These are phyloP conservation scores for Schwanniomyces occidentalis DNA, from an alignment of 805 yeast species.

Conservation along the genomic window DNA sequence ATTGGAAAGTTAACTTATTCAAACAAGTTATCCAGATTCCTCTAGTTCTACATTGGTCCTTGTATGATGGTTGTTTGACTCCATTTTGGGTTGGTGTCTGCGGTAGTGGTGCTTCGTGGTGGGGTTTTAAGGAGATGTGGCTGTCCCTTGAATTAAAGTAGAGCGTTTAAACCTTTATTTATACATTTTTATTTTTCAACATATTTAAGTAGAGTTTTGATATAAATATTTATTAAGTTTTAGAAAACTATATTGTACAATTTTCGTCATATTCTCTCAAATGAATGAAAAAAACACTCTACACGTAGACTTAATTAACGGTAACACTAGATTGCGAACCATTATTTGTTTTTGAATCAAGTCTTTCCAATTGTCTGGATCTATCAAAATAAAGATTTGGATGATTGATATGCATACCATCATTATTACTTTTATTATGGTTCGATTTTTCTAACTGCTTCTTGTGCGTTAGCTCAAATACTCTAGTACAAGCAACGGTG, in stretches of 20 bases:
- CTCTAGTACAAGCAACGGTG: slow-evolving; percentile 87
- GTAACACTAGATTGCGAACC: slow-evolving; percentile 3
- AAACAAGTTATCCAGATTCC: slow-evolving; percentile 42
- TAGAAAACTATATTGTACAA: slow-evolving; percentile 1
- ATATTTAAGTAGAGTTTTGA: no score
- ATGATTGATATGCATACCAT: slow-evolving; percentile 69
- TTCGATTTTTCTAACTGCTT: slow-evolving; percentile 40
- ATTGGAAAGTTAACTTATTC: slow-evolving; percentile 38
- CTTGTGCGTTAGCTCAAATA: slow-evolving; percentile 71
- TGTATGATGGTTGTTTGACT: slow-evolving; percentile 43
- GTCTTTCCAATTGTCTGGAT: slow-evolving; percentile 55
- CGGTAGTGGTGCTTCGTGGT: slow-evolving; percentile 46
- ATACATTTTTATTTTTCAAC: no score
- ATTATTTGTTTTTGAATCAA: slow-evolving; percentile 14
- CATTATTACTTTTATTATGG: slow-evolving; percentile 31
- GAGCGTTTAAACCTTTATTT: no score
- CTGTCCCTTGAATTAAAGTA: slow-evolving; percentile 29
- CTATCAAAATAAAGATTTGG: slow-evolving; percentile 89
- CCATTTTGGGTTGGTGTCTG: slow-evolving; percentile 52
- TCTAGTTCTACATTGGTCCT: slow-evolving; percentile 45
- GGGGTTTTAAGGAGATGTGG: slow-evolving; percentile 38
- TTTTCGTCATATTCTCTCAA: no score
- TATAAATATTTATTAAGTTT: neutral
- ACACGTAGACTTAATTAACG: slow-evolving; percentile 1
- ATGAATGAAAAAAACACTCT: no score